Evolutionary conservation across 2,329 filamentous ascomycete species (phyloP), one percentile per base, ranked within the genome.

Genomic region (Penicillium hordei): DNA sequence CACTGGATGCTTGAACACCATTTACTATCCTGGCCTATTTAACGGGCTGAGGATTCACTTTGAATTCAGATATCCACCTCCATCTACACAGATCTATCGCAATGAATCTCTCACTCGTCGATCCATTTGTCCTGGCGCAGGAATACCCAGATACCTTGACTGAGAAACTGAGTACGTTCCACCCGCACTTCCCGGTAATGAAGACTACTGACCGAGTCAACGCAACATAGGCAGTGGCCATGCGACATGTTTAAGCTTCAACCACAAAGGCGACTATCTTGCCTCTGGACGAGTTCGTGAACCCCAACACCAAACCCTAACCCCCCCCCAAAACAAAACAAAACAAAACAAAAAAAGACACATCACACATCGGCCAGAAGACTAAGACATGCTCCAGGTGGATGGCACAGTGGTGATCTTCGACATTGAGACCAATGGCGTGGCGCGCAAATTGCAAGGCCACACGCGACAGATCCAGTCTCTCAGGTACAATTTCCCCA

Each of bases 381-480:
- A 48, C 65, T 49, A 65, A 48, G n/a, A 68, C 60, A 8, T 49
- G 9, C n/a, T 55, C 44, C 62, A 84, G 82, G 81, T 85, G 61
- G 94, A 99, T 78, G 94, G 94, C 65, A 94, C 91, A 5, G 89
- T 99, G 40, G 91, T 96, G 55, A 89, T 99, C 46, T 99, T 96
- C 83, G 94, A 99, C 72, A 86, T 97, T 49, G 95, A 99, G 77
- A 99, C 95, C 10, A 96, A 95, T 82, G 93, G 94, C 38, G 91
- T 97, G 5, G 94, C 94, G 58, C 89, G 92, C 71, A 99, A 97
- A 78, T 81, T 99, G 62, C 87, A 91, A 64, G 94, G 93, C 13
- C 94, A 99, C 77, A 96, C 90, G 50, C 88, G 91, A 71, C 93
- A 94, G 72, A 93, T 99, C 57, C 93, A 96, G 67, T 96, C 91